Conservation (phyloP, 768 basidiomycete species). For the Gelatoporia subvermispora region DNA sequence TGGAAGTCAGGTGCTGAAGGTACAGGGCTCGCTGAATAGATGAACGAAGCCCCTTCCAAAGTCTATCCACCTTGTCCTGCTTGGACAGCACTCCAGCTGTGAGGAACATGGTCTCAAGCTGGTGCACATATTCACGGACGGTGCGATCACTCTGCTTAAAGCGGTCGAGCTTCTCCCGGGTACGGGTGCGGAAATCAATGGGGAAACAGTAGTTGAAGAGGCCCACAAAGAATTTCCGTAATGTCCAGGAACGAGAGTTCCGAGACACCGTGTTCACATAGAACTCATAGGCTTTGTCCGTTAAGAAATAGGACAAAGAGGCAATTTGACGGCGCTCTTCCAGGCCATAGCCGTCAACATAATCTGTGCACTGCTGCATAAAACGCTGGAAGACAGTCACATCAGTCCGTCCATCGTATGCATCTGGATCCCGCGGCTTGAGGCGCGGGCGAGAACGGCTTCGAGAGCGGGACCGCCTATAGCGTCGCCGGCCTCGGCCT, state of each 20-base stretch:
- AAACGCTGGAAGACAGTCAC: constrained; percentile 9
- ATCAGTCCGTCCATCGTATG: constrained; percentile 7
- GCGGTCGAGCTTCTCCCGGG: constrained; percentile 18
- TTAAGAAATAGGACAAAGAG: constrained; percentile 21
- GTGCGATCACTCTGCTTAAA: constrained; percentile 21
- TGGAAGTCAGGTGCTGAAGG: constrained; percentile 24
- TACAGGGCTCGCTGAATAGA: constrained; percentile 27
- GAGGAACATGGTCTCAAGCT: constrained; percentile 29
- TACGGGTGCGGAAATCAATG: constrained; percentile 17
- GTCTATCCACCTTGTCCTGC: constrained; percentile 23
- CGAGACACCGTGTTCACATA: constrained; percentile 18
- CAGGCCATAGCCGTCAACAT: constrained; percentile 3
- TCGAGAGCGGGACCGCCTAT: background rate
- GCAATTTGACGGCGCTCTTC: background rate
- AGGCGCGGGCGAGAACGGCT: background rate
- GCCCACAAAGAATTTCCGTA: constrained; percentile 6
- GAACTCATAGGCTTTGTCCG: constrained; percentile 24
- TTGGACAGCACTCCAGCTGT: constrained; percentile 28
- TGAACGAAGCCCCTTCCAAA: constrained; percentile 30
- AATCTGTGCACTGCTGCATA: constrained; percentile 7
- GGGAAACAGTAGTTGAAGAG: constrained; percentile 25
- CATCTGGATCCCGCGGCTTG: constrained; percentile 10
- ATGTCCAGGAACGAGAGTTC: constrained; percentile 10
- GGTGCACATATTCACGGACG: constrained; percentile 28
- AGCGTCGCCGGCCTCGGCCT: background rate